Evolutionary conservation across 345 rosid genomes (phyloP).

Genomic region (Rhodamnia rubescens): DNA sequence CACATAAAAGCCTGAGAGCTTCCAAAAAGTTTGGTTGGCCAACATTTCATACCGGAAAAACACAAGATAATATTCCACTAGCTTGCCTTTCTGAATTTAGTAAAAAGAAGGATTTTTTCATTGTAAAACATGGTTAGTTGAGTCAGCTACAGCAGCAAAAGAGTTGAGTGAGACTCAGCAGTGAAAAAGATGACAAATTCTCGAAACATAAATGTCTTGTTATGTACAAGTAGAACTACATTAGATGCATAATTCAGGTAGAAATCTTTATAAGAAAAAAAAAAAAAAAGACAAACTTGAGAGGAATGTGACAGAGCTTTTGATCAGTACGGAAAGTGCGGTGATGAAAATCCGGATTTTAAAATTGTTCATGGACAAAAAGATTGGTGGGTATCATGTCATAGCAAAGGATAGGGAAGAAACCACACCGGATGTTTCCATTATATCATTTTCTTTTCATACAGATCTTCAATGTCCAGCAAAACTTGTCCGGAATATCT

Average conservation of each 20-base stretch:
- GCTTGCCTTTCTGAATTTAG: background rate
- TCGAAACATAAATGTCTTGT: background rate
- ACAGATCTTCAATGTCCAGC: background rate
- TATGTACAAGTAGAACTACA: background rate
- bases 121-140: background rate
- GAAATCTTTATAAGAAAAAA: background rate
- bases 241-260: background rate
- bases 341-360: slow-evolving; percentile 4
- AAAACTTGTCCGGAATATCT: slow-evolving; percentile 34
- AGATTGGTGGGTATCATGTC: background rate
- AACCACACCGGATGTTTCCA: background rate
- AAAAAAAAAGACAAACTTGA: background rate
- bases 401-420: background rate
- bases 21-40: background rate
- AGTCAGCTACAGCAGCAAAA: background rate
- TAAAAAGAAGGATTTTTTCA: background rate
- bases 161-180: background rate
- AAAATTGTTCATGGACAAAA: background rate
- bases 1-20: background rate
- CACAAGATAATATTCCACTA: background rate
- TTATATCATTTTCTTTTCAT: background rate
- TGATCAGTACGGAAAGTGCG: background rate
- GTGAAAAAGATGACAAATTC: background rate
- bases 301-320: background rate
- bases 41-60: background rate